Evolutionary conservation across 805 yeast genomes (phyloP).

Genomic region (Metschnikowia peoriensis): DNA sequence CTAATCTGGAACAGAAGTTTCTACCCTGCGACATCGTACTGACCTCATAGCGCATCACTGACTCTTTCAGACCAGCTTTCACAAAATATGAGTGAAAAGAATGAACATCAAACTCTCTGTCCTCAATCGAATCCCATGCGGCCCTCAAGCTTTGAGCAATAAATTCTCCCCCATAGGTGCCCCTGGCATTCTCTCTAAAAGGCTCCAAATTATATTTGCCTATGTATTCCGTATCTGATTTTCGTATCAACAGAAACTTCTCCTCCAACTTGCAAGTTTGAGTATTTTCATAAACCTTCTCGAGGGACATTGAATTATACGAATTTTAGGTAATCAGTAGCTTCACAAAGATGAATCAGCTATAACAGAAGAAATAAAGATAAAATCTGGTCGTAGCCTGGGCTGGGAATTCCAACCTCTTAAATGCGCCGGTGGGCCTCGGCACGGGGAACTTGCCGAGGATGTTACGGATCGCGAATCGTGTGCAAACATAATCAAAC

Average conservation of each 20-base stretch:
- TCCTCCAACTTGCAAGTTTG: constrained; percentile 20
- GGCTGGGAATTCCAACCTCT: not conserved
- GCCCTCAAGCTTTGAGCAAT: constrained; percentile 26
- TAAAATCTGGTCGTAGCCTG: not conserved
- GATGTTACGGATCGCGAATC: not conserved
- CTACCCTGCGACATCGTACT: constrained; percentile 22
- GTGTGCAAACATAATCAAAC: too few relatives aligned
- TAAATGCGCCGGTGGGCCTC: not conserved
- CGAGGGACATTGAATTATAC: constrained; percentile 10
- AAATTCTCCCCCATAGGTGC: constrained; percentile 31
- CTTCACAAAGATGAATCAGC: not conserved
- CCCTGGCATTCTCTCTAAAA: constrained; percentile 21
- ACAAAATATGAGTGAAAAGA: constrained; percentile 30
- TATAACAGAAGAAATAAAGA: not conserved
- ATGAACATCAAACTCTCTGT: constrained; percentile 24
- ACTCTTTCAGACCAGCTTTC: constrained; percentile 23
- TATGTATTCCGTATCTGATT: constrained; percentile 15
- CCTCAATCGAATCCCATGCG: constrained; percentile 27
- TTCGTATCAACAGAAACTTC: constrained; percentile 16
- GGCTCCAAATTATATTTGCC: constrained; percentile 28
- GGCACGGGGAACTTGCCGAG: constrained; percentile 1
- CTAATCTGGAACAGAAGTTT: constrained; percentile 25
- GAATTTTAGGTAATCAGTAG: too few relatives aligned
- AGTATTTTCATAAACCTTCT: constrained; percentile 10
- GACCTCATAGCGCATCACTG: constrained; percentile 28